Base-by-base conservation (phyloP, 2,329 filamentous ascomycete species). In the Pestalotiopsis sp. region DNA sequence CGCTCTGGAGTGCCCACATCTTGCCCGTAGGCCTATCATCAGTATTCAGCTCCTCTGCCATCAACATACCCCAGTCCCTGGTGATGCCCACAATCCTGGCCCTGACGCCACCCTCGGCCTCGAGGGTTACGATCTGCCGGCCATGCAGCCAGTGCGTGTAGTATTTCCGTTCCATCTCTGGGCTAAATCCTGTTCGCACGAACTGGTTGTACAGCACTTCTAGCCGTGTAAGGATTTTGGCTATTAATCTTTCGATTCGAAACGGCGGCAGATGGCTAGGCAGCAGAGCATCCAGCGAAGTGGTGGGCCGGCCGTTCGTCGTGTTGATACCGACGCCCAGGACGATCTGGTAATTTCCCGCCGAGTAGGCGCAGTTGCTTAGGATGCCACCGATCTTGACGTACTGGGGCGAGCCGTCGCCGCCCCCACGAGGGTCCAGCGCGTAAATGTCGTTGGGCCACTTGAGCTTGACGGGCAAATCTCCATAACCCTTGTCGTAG, bases 371-470 rank as follows among this genome's bases (percentile, higher is more conserved):
- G 70, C 93, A 96, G 77, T 97, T 97, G 6, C 97, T 92, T 2
- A 98, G 86, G 70, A 99, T 96, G 5, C 96, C 96, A 65, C 93
- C 94, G 66, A 99, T 94, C 76, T 99, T 99, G 71, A 94, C 90
- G 73, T 96, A 96, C 2, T 81, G 76, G 0, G 80, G 77, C 1
- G 81, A 75, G 11, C 82, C 79, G 3, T 78, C 73, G 1, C 81
- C 78, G 1, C 83, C 83, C 60, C 84, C 84, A 65, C 79, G 82
- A 5, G 87, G 92, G 74, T 94, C 91, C 24, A 88, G 83, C 0
- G 91, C 91, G 75, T 94, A 95, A 66, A 99, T 93, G 76, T 99
- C 96, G 75, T 99, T 99, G 11, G 96, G 96, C 96, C 96, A 99
- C 79, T 99, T 99, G 39, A 99, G 81, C 77, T 92, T 94, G 55